Conservation (phyloP, 148 eudicot genomes). For the Salicornia ramosissima region DNA sequence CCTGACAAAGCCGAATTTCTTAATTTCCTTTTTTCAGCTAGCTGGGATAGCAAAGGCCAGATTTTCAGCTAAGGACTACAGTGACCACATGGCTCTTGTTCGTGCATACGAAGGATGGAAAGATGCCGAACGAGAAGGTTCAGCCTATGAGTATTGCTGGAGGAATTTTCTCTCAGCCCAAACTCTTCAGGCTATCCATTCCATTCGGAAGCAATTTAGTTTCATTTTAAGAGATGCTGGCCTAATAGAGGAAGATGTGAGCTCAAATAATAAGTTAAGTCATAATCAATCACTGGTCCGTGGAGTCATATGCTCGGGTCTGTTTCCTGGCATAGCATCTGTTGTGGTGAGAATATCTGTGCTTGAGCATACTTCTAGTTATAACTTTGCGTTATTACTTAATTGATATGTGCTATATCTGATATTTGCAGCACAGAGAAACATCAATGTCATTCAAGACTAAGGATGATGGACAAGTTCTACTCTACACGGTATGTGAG, state of each 20-base stretch:
- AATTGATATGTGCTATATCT: slow-evolving; percentile 18
- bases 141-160: slow-evolving; percentile 99
- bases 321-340: slow-evolving; percentile 94
- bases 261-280: slow-evolving; percentile 71
- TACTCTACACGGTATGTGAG: slow-evolving; percentile 83
- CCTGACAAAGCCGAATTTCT: too few relatives aligned
- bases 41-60: slow-evolving; percentile 98
- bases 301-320: slow-evolving; percentile 93
- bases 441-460: slow-evolving; percentile 99
- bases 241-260: slow-evolving; percentile 58
- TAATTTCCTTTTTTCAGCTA: slow-evolving; percentile 44
- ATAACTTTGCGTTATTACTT: slow-evolving; percentile 2
- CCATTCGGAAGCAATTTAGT: slow-evolving; percentile 87
- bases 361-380: slow-evolving; percentile 3
- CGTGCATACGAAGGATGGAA: slow-evolving; percentile 99
- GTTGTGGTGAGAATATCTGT: slow-evolving; percentile 70
- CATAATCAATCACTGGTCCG: slow-evolving; percentile 96
- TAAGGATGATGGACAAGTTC: slow-evolving; percentile 96
- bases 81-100: slow-evolving; percentile 99
- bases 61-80: slow-evolving; percentile 97
- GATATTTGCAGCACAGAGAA: slow-evolving; percentile 79
- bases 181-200: slow-evolving; percentile 98
- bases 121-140: slow-evolving; percentile 97
- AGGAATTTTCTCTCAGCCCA: slow-evolving; percentile 96
- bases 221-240: slow-evolving; percentile 82